Conservation (phyloP, 352 stramenopile genomes). For the Phytophthora ramorum region DNA sequence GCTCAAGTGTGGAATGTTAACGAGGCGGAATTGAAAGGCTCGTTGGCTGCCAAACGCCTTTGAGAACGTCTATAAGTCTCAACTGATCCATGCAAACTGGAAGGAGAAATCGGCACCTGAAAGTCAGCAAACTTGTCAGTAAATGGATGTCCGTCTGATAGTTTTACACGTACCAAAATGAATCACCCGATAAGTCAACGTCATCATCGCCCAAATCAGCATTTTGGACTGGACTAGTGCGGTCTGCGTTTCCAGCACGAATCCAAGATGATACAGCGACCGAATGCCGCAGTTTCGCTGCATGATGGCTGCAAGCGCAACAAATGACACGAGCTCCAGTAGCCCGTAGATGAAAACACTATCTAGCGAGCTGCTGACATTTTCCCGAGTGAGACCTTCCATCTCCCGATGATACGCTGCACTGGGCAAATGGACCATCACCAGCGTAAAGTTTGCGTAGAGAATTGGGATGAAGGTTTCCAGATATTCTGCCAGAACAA, state of each 20-base stretch:
- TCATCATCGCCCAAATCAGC: constrained; percentile 17
- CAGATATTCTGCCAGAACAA: constrained; percentile 35
- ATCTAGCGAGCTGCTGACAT: neutral
- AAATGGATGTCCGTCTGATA: neutral
- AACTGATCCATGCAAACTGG: constrained; percentile 1
- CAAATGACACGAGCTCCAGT: constrained; percentile 23
- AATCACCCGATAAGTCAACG: constrained; percentile 2
- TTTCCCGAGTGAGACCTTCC: neutral
- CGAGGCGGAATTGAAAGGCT: too few species aligned
- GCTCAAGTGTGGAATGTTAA: too few species aligned
- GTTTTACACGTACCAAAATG: constrained; percentile 22
- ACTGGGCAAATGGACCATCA: constrained; percentile 25
- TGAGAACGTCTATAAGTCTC: neutral
- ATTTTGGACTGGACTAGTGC: constrained; percentile 19
- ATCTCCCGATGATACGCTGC: constrained; percentile 30
- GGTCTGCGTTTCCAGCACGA: constrained; percentile 28
- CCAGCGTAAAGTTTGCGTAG: constrained; percentile 18
- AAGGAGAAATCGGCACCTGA: constrained; percentile 4
- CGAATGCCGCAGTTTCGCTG: constrained; percentile 12
- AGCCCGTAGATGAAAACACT: constrained; percentile 17
- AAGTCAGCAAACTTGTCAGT: neutral
- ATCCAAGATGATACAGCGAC: constrained; percentile 20
- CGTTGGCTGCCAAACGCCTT: too few species aligned
- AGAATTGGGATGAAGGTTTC: constrained; percentile 35
- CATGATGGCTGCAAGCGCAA: neutral